Base-by-base conservation (phyloP, 371 early-diverging fungal genomes). In the Rhizopus arrhizus region DNA sequence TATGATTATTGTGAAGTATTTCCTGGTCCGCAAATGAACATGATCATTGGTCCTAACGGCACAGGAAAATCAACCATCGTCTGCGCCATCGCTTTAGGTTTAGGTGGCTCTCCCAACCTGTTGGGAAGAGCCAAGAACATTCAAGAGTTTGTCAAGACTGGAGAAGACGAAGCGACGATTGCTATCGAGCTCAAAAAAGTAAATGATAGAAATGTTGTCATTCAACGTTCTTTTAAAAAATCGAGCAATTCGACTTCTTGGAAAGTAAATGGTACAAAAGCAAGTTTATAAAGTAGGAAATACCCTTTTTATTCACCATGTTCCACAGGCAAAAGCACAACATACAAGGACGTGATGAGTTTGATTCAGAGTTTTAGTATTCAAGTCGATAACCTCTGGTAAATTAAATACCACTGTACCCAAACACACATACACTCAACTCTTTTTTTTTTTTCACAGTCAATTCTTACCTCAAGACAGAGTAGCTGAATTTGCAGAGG, bases 1-100 rank as follows among this genome's bases (percentile, higher is more conserved):
- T 98, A 98, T 74, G 91, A 94, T 61, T 75, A 77, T 22, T 91
- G 90, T 60, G 91, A 94, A 53, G 86, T 95, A 55, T 67, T 57
- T 9, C 97, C 97, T 2, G 97, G 97, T 0, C 96, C 97, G 0
- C 84, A 93, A 62, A 79, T 98, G 71, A 98, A 98, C 74, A 96
- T 98, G 97, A 92, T 98, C 42, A 92, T 97, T 45, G 97, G 95
- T 4, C 96, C 96, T 3, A 97, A 96, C 69, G 99, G 99, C 16
- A 97, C 99, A 0, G 99, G 99, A 53, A 99, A 99, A 76, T 93
- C 94, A 50, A 94, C 97, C 0, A 90, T 99, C 36, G 98, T 99
- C 0, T 96, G 96, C 73, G 99, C 99, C 0, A 90, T 99, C 36
- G 97, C 95, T 4, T 83, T 99, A 34, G 97, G 97, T 0, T 87